Evolutionary conservation across 2,329 filamentous ascomycete genomes (phyloP).

Genomic region (Fusarium heterosporum): DNA sequence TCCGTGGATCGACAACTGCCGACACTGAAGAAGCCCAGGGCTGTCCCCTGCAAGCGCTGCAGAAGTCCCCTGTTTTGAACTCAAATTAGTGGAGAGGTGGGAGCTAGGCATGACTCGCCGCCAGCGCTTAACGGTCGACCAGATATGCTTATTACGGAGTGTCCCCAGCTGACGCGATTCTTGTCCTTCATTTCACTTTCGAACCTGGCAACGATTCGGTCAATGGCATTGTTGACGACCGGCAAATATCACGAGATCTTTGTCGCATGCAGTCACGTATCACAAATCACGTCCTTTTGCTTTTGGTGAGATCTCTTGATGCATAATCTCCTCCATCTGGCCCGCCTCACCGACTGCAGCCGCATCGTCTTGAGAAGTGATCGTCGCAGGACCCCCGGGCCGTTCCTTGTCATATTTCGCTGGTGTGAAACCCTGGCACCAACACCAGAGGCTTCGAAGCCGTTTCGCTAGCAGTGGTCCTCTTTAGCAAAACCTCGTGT

Average conservation of each 20-base stretch:
- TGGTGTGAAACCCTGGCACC: constrained; percentile 15
- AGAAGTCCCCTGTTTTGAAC: background rate
- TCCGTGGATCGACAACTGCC: constrained; percentile 26
- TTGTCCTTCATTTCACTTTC: background rate
- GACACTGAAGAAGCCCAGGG: background rate
- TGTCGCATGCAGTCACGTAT: background rate
- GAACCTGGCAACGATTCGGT: background rate
- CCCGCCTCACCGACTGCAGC: constrained; percentile 4
- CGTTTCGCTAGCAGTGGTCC: constrained; percentile 6
- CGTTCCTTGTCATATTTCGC: constrained; percentile 23
- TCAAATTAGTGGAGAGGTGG: constrained; percentile 3
- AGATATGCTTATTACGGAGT: background rate
- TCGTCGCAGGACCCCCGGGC: constrained; percentile 14
- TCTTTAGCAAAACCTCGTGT: background rate
- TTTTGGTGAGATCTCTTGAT: background rate
- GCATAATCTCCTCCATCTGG: background rate
- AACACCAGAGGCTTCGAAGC: constrained; percentile 14
- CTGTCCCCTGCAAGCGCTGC: background rate
- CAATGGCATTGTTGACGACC: background rate
- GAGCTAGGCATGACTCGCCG: constrained; percentile 10
- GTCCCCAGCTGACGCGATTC: background rate
- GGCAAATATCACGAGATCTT: background rate
- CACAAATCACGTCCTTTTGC: background rate
- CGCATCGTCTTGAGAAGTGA: background rate
- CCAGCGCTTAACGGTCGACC: background rate